Base-by-base conservation (phyloP, 2,329 filamentous ascomycete species). In the Ophiocordyceps robertsii region DNA sequence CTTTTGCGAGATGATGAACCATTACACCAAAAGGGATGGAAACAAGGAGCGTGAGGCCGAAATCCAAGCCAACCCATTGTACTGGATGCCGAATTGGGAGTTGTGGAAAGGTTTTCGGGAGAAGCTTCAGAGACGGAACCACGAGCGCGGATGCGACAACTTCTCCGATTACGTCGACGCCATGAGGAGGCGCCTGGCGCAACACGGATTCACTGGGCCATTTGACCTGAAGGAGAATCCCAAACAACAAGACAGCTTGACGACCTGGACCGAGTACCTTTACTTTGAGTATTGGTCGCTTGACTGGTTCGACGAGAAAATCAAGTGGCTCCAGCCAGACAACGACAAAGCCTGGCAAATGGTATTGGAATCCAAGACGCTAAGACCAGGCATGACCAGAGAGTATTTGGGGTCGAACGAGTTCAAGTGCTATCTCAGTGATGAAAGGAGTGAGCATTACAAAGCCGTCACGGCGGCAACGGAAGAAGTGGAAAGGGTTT, bases 181-280 rank as follows among this genome's bases (percentile, higher is more conserved):
- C 12, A 45, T 52, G 13, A 51, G 54, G 46, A 37, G 42, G 13
- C 52, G 51, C 16, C 52, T 61, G 8, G 44, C 41, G 6, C 36
- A 45, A 21, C 53, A 62, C 46, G 50, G 46, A 35, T 58, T 60
- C 31, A 49, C 41, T 3, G 51, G 47, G 40, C 17, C 46, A 13
- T 57, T 61, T 42, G 36, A 58, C 31, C 48, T 63, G 21, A 33
- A 53, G 35, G 39, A 56, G 36, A 51, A 59, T 40, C 51, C 51
- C 1, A 44, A 44, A 37, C 44, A 44, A 14, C 54, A 63, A 41
- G 55, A 58, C 41, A 49, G 53, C 39, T 42, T 61, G 36, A 52
- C 56, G 27, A 60, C 53, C 11, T 63, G 59, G 60, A 59, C 62
- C 43, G 60, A 64, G 45, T 63, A 57, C 47, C 51, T 63, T 19